phyloP scores from a whole-genome alignment of 768 basidiomycete species.

The Omphalotus guepiniiformis region DNA sequence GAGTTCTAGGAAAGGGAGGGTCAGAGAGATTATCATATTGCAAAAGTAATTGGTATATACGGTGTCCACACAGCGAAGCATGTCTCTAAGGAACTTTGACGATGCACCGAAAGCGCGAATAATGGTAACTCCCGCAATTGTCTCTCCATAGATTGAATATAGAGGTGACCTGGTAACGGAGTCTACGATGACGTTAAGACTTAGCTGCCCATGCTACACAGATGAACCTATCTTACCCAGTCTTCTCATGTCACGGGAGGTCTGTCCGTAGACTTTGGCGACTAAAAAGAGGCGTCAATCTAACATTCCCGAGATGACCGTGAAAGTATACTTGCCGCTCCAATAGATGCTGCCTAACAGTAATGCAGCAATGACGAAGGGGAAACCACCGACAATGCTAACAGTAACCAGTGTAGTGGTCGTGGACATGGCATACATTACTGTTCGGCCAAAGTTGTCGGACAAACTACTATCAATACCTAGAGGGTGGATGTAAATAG shows the following conservation, averaged over 20 bases:
- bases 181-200: conserved; percentile 22
- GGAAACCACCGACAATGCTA: conserved; percentile 72
- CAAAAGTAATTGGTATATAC: conserved; percentile 49
- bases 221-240: conserved; percentile 42
- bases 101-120: conserved; percentile 81
- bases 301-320: background rate
- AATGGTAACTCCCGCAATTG: conserved; percentile 66
- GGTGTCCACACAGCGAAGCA: conserved; percentile 79
- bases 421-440: conserved; percentile 67
- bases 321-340: conserved; percentile 44
- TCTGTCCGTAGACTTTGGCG: conserved; percentile 67
- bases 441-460: conserved; percentile 81
- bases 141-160: conserved; percentile 46
- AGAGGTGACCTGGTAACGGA: conserved; percentile 46
- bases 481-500: conserved; percentile 22
- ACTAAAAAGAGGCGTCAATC: background rate
- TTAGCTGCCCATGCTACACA: background rate
- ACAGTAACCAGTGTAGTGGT: conserved; percentile 70
- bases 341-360: conserved; percentile 63
- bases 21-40: conserved; percentile 22
- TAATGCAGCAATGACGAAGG: conserved; percentile 61
- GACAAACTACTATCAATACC: conserved; percentile 81
- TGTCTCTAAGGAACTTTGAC: conserved; percentile 80
- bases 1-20: conserved; percentile 32
- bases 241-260: conserved; percentile 81